Evolutionary conservation across 2,329 filamentous ascomycete genomes (phyloP).

Genomic region (Sclerotinia spermophila): DNA sequence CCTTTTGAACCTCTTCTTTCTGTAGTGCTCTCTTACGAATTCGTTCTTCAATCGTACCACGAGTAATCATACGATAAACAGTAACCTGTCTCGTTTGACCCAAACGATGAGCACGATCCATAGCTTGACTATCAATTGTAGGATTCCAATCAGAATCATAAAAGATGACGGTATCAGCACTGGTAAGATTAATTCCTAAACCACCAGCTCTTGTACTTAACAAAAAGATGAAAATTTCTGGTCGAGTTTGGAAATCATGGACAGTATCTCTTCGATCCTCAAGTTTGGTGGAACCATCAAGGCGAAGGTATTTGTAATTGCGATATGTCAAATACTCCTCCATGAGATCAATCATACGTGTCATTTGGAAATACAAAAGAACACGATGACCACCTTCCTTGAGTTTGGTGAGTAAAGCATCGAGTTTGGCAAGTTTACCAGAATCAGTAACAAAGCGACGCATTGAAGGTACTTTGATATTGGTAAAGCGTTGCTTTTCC

Average conservation of each 20-base stretch:
- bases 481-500: constrained; percentile 79
- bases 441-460: constrained; percentile 95
- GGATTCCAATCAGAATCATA: constrained; percentile 99
- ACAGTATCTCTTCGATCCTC: constrained; percentile 97
- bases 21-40: constrained; percentile 95
- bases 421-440: constrained; percentile 89
- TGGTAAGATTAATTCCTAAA: constrained; percentile 94
- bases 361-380: constrained; percentile 99
- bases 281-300: constrained; percentile 95
- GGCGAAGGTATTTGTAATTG: constrained; percentile 96
- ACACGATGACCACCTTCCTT: constrained; percentile 93
- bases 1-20: constrained; percentile 97
- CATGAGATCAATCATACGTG: constrained; percentile 98
- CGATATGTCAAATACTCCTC: constrained; percentile 98
- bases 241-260: constrained; percentile 89
- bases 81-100: constrained; percentile 95
- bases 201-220: constrained; percentile 95
- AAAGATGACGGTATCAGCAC: constrained; percentile 97
- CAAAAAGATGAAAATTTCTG: constrained; percentile 95
- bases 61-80: constrained; percentile 95
- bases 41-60: constrained; percentile 94
- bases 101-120: constrained; percentile 97
- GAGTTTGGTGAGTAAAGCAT: constrained; percentile 80
- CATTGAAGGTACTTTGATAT: constrained; percentile 94
- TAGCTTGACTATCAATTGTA: constrained; percentile 96